Base-by-base conservation (phyloP, 352 stramenopile genomes). In the Phytophthora fragariae region DNA sequence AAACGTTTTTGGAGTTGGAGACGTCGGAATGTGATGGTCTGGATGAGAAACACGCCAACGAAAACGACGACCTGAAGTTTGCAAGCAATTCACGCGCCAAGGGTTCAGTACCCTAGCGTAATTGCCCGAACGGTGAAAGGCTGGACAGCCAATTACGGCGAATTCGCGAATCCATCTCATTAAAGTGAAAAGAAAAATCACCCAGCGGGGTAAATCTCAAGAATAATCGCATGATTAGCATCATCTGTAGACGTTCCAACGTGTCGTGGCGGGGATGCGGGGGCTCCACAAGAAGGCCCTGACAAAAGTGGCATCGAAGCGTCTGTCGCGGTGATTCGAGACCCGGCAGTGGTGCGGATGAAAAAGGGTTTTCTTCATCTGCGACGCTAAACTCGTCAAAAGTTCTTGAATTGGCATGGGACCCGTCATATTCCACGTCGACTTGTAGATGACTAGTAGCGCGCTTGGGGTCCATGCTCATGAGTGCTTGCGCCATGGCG, bases 151-250 rank as follows among this genome's bases (percentile, higher is more conserved):
- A 63, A 7, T 31, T 14, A 7, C n/a, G 47, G 19, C 57, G 62
- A 27, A 69, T 69, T 4, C 27, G 39, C 39, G 41, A 50, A 19
- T 57, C 39, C 53, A 62, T 44, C 53, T 55, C 14, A 12, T n/a
- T 24, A 19, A 69, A 63, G 31, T 52, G 62, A 33, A 69, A 69
- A 5, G 62, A 62, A 15, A 62, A 69, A 15, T n/a, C 53, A 12
- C 44, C 44, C 33, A 57, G 7, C 33, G 53, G 41, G 0, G 44
- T 46, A 2, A 11, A 57, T 31, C 54, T 1, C 53, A 63, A 14
- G 12, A 63, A 69, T 8, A 52, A 6, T 15, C 50, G 62, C 2
- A 69, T 12, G 15, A 69, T 1, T 12, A 63, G 24, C 62, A 69
- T 21, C 19, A 27, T 2, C 5, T 57, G 39, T 9, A 69, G 21